These are phyloP conservation scores for Hanseniaspora uvarum DNA, from an alignment of 1,139 yeast genomes.

Conservation along the genomic window DNA sequence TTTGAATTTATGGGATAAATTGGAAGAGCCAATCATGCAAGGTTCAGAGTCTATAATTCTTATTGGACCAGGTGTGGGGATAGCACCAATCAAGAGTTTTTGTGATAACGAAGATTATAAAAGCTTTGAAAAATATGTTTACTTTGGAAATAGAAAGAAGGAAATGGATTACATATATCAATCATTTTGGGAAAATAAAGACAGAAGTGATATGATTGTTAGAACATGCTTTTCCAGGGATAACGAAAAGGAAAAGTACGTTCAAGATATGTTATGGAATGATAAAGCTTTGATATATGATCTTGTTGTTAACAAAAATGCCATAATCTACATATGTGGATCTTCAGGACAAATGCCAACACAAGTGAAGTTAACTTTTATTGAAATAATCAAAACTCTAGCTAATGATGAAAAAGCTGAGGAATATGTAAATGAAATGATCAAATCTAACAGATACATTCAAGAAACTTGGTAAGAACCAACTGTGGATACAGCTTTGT, in stretches of 20 bases:
- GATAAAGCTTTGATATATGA: constrained; percentile 42
- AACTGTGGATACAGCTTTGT: too few relatives aligned
- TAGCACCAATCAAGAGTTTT: constrained; percentile 75
- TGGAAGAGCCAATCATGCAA: constrained; percentile 42
- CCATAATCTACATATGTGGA: constrained; percentile 72
- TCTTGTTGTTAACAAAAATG: constrained; percentile 45
- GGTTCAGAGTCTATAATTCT: constrained; percentile 28
- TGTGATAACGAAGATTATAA: constrained; percentile 33
- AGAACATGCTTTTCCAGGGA: constrained; percentile 59
- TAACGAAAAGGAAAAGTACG: constrained; percentile 42
- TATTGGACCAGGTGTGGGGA: constrained; percentile 86
- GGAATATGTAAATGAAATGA: constrained; percentile 47
- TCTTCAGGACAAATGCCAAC: constrained; percentile 93
- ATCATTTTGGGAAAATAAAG: constrained; percentile 39
- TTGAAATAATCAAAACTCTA: constrained; percentile 44
- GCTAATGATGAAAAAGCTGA: constrained; percentile 39
- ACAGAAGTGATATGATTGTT: constrained; percentile 34
- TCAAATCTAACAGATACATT: constrained; percentile 55
- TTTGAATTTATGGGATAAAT: constrained; percentile 28
- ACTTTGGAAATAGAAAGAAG: constrained; percentile 65
- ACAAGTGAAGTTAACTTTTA: constrained; percentile 69
- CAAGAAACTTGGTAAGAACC: constrained; percentile 80
- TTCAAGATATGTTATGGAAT: constrained; percentile 58
- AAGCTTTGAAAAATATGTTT: constrained; percentile 32
- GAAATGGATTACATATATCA: constrained; percentile 61